A percentile compares a stretch with the other conserved stretches of the same genome.
Evolutionary conservation across 345 rosid species (phyloP).

Genomic region (Acer campestre): DNA sequence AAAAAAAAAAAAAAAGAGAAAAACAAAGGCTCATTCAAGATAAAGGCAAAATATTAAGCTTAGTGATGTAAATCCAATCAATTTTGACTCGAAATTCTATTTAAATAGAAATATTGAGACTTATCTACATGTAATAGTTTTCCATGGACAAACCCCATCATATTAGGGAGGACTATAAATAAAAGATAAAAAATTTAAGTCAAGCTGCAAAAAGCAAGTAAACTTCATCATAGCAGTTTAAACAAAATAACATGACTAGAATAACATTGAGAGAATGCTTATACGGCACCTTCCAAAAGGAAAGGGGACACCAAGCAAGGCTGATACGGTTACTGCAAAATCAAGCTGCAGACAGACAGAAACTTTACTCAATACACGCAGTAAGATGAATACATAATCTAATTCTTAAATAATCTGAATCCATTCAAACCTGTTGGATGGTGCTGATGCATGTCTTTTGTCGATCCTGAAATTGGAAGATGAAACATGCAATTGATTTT

Average conservation of each 20-base stretch:
- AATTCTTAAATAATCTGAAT: slow-evolving; percentile 1
- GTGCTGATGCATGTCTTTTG: slow-evolving; percentile 61
- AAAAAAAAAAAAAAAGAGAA: too few species aligned
- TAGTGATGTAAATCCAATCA: background rate
- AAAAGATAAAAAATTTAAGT: background rate
- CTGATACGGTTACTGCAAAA: slow-evolving; percentile 89
- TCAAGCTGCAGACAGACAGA: slow-evolving; percentile 68
- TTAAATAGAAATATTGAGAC: too few species aligned
- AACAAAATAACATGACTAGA: background rate
- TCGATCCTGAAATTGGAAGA: slow-evolving; percentile 53
- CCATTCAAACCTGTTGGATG: slow-evolving; percentile 71
- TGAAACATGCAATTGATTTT: slow-evolving; percentile 5
- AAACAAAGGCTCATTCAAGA: too few species aligned
- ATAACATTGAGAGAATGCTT: slow-evolving; percentile 50
- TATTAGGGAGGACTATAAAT: background rate
- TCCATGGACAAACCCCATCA: background rate
- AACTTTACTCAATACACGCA: slow-evolving; percentile 19
- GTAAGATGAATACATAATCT: too few species aligned
- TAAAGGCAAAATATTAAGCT: background rate
- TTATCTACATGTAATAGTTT: background rate
- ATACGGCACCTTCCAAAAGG: slow-evolving; percentile 99
- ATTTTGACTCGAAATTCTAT: too few species aligned
- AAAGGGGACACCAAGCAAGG: slow-evolving; percentile 83
- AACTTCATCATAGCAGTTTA: background rate
- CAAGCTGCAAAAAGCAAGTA: background rate